phyloP scores from a whole-genome alignment of 805 yeast genomes.

The Yueomyces sp. region DNA sequence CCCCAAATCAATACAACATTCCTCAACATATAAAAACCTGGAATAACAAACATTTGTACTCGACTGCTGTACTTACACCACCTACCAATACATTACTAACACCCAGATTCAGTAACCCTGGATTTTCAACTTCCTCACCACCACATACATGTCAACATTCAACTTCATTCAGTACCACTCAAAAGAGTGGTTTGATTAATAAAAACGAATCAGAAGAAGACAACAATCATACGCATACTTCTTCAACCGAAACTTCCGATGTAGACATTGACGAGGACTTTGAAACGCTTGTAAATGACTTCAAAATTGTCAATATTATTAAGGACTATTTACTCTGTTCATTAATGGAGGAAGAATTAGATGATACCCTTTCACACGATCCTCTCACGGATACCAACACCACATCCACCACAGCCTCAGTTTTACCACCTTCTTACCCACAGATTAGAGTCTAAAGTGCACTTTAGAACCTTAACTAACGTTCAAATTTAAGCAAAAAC shows the following conservation, averaged over 20 bases:
- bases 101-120: background rate
- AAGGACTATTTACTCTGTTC: conserved; percentile 20
- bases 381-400: background rate
- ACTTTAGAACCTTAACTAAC: too few species aligned
- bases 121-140: background rate
- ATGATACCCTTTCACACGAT: conserved; percentile 1
- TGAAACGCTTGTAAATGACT: conserved; percentile 5
- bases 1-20: background rate
- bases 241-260: background rate
- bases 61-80: background rate
- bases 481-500: too few species aligned
- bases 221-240: background rate
- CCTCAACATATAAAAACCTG: background rate
- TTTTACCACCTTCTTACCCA: background rate
- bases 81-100: background rate
- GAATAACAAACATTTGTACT: background rate
- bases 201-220: background rate
- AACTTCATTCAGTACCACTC: conserved; percentile 9
- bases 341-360: conserved; percentile 16
- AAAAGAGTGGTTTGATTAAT: conserved; percentile 7
- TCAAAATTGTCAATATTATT: conserved; percentile 12
- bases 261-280: conserved; percentile 3
- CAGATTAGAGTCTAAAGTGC: background rate
- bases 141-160: background rate
- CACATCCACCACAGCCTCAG: background rate